Conservation (phyloP, 2,329 filamentous ascomycete genomes). For the Mycosphaerella arachidis region DNA sequence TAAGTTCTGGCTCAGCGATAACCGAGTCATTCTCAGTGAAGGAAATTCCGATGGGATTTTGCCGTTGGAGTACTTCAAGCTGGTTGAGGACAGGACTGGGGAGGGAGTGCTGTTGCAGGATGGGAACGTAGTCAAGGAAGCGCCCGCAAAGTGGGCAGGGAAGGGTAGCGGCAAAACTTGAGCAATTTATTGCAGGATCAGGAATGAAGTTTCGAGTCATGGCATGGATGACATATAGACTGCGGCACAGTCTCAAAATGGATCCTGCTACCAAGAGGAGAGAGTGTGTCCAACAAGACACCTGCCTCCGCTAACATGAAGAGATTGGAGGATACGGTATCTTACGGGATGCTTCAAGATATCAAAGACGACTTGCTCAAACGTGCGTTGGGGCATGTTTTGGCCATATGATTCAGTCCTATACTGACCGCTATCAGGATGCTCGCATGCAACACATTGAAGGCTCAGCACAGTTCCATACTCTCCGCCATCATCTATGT, state of each 20-base stretch:
- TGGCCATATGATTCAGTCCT: background rate
- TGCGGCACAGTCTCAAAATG: too few relatives aligned
- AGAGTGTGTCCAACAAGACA: too few relatives aligned
- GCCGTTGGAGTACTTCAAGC: conserved; percentile 63
- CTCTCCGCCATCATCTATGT: conserved; percentile 19
- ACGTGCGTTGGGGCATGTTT: background rate
- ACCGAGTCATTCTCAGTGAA: conserved; percentile 45
- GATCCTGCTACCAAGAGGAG: too few relatives aligned
- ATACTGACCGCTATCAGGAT: background rate
- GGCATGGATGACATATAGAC: too few relatives aligned
- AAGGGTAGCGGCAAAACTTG: conserved; percentile 36
- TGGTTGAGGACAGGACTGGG: conserved; percentile 60
- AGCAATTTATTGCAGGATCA: conserved; percentile 4
- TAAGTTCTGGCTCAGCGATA: conserved; percentile 55
- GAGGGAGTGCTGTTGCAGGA: conserved; percentile 65
- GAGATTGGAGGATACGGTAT: background rate
- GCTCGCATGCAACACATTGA: background rate
- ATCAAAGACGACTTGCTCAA: background rate
- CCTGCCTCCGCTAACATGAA: too few relatives aligned
- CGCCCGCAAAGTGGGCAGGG: conserved; percentile 55
- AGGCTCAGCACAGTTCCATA: background rate
- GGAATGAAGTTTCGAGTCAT: conserved; percentile 4
- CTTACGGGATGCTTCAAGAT: background rate
- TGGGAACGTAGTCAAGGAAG: conserved; percentile 61
- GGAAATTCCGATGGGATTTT: conserved; percentile 58